phyloP scores from a whole-genome alignment of 805 yeast genomes.

The Jamesozyma spencerorum region DNA sequence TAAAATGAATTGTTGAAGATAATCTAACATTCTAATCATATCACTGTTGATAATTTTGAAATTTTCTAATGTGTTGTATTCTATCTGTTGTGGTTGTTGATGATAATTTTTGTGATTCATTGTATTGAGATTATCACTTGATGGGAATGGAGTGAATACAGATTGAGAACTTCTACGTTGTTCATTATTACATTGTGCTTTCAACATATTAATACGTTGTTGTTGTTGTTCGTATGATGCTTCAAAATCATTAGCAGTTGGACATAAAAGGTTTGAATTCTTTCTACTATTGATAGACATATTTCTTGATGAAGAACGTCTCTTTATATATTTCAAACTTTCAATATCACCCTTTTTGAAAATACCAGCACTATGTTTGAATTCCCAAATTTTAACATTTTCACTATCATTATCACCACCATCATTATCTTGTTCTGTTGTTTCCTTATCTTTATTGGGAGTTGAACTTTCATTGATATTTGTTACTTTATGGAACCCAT shows the following conservation, averaged over 20 bases:
- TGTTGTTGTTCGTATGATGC: background rate
- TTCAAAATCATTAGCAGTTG: background rate
- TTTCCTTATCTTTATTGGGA: constrained; percentile 9
- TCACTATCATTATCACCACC: constrained; percentile 5
- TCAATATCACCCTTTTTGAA: constrained; percentile 78
- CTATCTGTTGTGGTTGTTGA: background rate
- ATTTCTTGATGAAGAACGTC: constrained; percentile 49
- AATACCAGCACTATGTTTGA: constrained; percentile 69
- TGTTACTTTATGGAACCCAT: constrained; percentile 67
- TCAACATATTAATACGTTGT: no score
- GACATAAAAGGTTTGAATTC: constrained; percentile 1
- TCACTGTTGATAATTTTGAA: background rate
- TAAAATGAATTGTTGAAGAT: background rate
- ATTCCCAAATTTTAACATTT: constrained; percentile 59
- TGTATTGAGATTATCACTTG: constrained; percentile 2
- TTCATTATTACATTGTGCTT: no score
- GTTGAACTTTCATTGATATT: constrained; percentile 6
- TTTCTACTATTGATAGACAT: constrained; percentile 13
- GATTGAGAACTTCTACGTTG: constrained; percentile 1
- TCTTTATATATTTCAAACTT: constrained; percentile 61
- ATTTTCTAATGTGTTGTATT: background rate
- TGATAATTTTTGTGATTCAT: background rate
- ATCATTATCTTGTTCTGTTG: constrained; percentile 1
- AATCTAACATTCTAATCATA: background rate
- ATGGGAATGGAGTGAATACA: constrained; percentile 1